Evolutionary conservation across 331 rosid genomes (phyloP).

Genomic region (Cydonia oblonga): DNA sequence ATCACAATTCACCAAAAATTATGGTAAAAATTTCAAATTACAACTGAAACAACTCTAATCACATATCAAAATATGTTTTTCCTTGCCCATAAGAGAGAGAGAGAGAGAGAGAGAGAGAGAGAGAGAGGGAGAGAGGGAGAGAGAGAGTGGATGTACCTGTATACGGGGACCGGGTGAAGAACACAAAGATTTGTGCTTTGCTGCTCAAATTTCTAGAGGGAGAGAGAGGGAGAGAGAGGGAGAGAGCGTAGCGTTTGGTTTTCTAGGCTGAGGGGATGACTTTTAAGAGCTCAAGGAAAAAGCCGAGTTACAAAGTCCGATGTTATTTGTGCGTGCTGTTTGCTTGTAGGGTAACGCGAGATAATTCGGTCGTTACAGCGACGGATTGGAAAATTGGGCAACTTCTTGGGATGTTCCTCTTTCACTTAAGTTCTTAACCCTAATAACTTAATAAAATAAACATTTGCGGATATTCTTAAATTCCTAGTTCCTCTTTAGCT

Average conservation of each 20-base stretch:
- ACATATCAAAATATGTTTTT: not conserved
- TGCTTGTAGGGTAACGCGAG: not conserved
- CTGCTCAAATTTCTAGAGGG: not conserved
- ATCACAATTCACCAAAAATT: conserved; percentile 3
- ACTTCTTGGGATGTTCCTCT: not conserved
- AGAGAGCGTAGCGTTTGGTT: not conserved
- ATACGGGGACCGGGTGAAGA: conserved; percentile 5
- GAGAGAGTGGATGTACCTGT: conserved; percentile 26
- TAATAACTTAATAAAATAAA: not conserved
- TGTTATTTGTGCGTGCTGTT: not conserved
- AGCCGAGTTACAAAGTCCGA: conserved; percentile 11
- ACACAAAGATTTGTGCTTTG: conserved; percentile 13
- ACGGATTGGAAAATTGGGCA: not conserved
- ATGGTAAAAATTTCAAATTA: not conserved
- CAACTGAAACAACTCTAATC: conserved; percentile 8
- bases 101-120: not conserved
- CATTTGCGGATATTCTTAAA: conserved; percentile 9
- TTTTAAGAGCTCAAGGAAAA: conserved; percentile 18
- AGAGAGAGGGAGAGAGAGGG: not conserved
- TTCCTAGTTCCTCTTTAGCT: not conserved
- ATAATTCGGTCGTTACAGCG: conserved; percentile 2
- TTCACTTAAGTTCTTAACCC: not conserved
- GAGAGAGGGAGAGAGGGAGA: not conserved
- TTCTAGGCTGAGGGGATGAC: conserved; percentile 15
- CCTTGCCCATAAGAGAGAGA: not conserved